Evolutionary conservation across 176 grass and related monocot genomes (phyloP).

Genomic region (Alloteropsis semialata): DNA sequence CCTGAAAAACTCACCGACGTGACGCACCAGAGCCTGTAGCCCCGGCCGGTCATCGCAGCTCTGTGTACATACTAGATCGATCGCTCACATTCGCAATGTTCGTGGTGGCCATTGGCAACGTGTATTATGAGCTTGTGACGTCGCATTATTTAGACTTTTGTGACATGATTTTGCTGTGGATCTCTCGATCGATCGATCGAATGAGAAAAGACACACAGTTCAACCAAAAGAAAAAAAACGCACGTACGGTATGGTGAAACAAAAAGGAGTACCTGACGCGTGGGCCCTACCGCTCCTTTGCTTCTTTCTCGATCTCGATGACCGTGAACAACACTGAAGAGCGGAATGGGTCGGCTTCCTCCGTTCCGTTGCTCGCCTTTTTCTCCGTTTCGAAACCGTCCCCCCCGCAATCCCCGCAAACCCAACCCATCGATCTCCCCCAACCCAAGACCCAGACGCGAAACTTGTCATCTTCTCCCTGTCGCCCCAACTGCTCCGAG

Average conservation of each 20-base stretch:
- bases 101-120: background rate
- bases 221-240: too few relatives aligned
- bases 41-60: background rate
- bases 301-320: background rate
- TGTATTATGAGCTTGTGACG: background rate
- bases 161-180: background rate
- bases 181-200: background rate
- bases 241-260: background rate
- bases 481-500: background rate
- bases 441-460: background rate
- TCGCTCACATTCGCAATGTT: background rate
- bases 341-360: background rate
- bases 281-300: background rate
- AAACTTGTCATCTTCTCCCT: background rate
- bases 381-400: background rate
- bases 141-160: too few relatives aligned
- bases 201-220: too few relatives aligned
- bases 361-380: background rate
- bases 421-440: background rate
- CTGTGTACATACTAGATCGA: background rate
- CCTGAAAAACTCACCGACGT: too few relatives aligned
- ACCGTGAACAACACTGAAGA: background rate
- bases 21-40: too few relatives aligned
- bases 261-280: background rate
- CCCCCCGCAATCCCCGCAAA: conserved; percentile 14